A percentile compares a stretch with the other conserved stretches of the same genome.
Conservation (phyloP, 768 basidiomycete species). For the Boletus bicolor region DNA sequence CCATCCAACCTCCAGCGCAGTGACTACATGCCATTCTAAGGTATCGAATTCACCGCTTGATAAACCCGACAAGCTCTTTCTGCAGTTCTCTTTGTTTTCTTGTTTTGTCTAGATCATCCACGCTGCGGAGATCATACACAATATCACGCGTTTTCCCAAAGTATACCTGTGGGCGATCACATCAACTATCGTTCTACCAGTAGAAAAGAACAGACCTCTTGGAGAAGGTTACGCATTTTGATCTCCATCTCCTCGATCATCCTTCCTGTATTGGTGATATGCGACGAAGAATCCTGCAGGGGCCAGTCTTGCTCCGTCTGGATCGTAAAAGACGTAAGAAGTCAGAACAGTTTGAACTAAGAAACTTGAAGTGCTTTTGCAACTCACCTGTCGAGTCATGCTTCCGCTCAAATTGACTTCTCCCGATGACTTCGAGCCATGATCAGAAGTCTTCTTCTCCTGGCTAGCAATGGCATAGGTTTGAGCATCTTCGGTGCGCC, state of each 20-base stretch:
- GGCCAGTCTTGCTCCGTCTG: slow-evolving; percentile 88
- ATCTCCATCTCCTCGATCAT: slow-evolving; percentile 99
- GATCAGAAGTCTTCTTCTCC: slow-evolving; percentile 39
- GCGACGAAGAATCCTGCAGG: slow-evolving; percentile 73
- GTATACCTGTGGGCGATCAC: slow-evolving; percentile 58
- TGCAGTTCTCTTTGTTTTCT: slow-evolving; percentile 81
- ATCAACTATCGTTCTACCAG: slow-evolving; percentile 10
- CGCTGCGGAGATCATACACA: slow-evolving; percentile 84
- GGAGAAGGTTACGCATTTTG: slow-evolving; percentile 94
- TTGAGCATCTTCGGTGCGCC: slow-evolving; percentile 32
- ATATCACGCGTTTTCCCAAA: slow-evolving; percentile 97
- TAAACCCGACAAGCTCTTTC: slow-evolving; percentile 85
- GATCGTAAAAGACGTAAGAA: slow-evolving; percentile 5
- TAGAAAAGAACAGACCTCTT: slow-evolving; percentile 54
- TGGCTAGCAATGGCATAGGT: slow-evolving; percentile 14
- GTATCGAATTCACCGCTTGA: slow-evolving; percentile 54
- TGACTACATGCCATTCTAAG: slow-evolving; percentile 12
- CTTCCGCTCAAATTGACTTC: slow-evolving; percentile 88
- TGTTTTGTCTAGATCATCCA: slow-evolving; percentile 81
- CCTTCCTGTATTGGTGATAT: slow-evolving; percentile 89
- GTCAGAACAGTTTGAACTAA: slow-evolving; percentile 4
- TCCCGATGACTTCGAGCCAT: slow-evolving; percentile 61
- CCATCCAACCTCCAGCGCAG: not conserved
- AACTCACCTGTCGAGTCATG: slow-evolving; percentile 91
- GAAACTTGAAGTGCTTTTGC: slow-evolving; percentile 3